Percentiles rank a stretch among this genome's conserved stretches.
These are phyloP conservation scores for Beta corolliflora DNA, from an alignment of 179 eudicot genomes.

Conservation along the genomic window DNA sequence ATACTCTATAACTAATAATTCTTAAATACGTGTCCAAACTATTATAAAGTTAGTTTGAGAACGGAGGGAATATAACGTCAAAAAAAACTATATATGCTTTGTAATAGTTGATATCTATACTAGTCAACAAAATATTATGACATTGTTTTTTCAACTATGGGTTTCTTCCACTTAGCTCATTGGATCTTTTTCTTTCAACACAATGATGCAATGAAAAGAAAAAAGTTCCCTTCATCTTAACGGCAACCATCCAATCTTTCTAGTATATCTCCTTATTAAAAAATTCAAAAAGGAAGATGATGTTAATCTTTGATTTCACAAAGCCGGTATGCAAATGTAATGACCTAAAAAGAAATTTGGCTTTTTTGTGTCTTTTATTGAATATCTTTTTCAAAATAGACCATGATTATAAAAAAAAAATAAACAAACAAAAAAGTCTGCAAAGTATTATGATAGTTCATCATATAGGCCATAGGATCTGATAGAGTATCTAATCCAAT, in stretches of 20 bases:
- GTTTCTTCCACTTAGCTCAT: background rate
- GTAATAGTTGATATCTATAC: background rate
- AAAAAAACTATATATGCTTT: background rate
- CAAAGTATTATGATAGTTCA: conserved; percentile 1
- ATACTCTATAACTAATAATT: no score
- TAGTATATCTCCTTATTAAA: background rate
- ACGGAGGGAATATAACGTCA: no score
- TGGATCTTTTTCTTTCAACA: conserved; percentile 14
- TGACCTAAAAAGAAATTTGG: background rate
- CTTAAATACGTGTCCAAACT: no score
- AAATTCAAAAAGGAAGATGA: conserved; percentile 8
- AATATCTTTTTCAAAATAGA: conserved; percentile 15
- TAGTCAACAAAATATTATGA: background rate
- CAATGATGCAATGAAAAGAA: conserved; percentile 17
- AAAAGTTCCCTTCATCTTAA: background rate
- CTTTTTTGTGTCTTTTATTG: background rate
- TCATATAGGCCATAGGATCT: conserved; percentile 22
- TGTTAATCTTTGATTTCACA: conserved; percentile 17
- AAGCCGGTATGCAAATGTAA: background rate
- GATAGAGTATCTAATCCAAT: conserved; percentile 5
- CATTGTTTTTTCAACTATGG: conserved; percentile 12
- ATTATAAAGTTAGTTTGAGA: no score
- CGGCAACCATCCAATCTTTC: background rate
- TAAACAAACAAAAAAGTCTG: background rate
- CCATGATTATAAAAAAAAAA: conserved; percentile 9